Evolutionary conservation across 805 yeast species (phyloP), one percentile per base, ranked within the genome.

Genomic region (Spathaspora passalidarum): DNA sequence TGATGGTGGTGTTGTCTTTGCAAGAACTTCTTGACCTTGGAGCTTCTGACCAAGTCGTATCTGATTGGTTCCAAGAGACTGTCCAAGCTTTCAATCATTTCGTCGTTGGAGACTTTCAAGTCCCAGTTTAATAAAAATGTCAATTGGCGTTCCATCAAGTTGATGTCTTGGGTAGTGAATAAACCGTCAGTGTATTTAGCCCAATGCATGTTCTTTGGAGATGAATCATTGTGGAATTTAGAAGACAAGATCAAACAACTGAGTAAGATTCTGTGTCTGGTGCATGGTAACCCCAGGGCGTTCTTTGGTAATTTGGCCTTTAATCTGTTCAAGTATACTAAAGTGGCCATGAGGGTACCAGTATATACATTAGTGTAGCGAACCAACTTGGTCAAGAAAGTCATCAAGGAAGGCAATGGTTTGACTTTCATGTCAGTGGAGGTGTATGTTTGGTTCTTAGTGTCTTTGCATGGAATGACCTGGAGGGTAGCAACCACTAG

Each of bases 131-230:
- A 67, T 42, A 86, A 69, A 57, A 74, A 80, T 43, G 86, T 69
- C 48, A 86, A 68, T 63, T 86, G 92, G 60, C 88, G 78, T 65
- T 86, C 95, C 90, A 86, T 86, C 50, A 85, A 69, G 62, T 85
- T 86, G 52, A 86, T 80, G 61, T 86, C 95, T 51, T 81, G 81
- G 45, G 75, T 65, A 40, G 73, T 68, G 65, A 86, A 85, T 36
- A 86, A 70, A 2, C 88, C 89, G 56, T 86, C 90, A 5, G 92
- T 83, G 64, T 84, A 84, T 54, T 76, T 78, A 35, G 88, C 82
- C 95, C 95, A 86, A 63, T 86, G 90, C 53, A 73, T 72, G 65
- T 86, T 86, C 58, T 84, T 81, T 49, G 92, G 90, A 10, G 88
- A 81, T 5, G 86, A 80, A 60, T 86, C 95, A 64, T 86, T 86